A percentile compares a stretch with the other conserved stretches of the same genome.
These are phyloP conservation scores for Beauveria scarabaeidicola DNA, from an alignment of 2,329 filamentous ascomycete species.

Conservation along the genomic window DNA sequence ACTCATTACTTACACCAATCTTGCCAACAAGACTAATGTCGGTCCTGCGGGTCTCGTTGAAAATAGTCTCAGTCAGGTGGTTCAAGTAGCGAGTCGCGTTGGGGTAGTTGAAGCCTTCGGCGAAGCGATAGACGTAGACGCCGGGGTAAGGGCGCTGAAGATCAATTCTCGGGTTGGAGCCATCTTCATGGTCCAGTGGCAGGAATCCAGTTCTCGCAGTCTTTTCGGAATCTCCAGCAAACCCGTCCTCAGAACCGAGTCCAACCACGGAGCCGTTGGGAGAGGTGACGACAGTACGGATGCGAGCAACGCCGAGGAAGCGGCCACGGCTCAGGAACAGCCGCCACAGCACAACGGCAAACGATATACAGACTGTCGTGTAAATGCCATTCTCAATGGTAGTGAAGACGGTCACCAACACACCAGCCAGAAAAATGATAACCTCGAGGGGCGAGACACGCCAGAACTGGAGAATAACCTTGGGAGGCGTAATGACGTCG, in stretches of 20 bases:
- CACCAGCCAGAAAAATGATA: slow-evolving; percentile 85
- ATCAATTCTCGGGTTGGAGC: slow-evolving; percentile 76
- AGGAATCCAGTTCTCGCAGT: slow-evolving; percentile 69
- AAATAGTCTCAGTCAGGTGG: slow-evolving; percentile 52
- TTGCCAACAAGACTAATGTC: slow-evolving; percentile 35
- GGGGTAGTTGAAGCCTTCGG: slow-evolving; percentile 92
- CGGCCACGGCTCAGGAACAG: slow-evolving; percentile 73
- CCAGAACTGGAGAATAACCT: slow-evolving; percentile 94
- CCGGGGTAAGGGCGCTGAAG: slow-evolving; percentile 81
- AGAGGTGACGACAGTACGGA: slow-evolving; percentile 10
- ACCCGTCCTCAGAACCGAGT: slow-evolving; percentile 25
- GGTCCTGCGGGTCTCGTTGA: slow-evolving; percentile 36
- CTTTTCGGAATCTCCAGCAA: slow-evolving; percentile 36
- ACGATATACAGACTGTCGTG: slow-evolving; percentile 68
- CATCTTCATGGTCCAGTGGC: slow-evolving; percentile 79
- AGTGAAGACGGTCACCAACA: slow-evolving; percentile 80
- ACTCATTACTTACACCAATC: slow-evolving; percentile 22
- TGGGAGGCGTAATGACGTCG: slow-evolving; percentile 83
- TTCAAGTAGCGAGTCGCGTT: slow-evolving; percentile 88
- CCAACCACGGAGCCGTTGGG: slow-evolving; percentile 10
- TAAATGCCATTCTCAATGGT: slow-evolving; percentile 92
- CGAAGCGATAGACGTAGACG: slow-evolving; percentile 91
- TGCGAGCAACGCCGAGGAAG: slow-evolving; percentile 55
- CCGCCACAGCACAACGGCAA: slow-evolving; percentile 72
- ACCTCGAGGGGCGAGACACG: slow-evolving; percentile 83